Conservation (phyloP, 2,329 filamentous ascomycete genomes). For the Cadophora malorum region DNA sequence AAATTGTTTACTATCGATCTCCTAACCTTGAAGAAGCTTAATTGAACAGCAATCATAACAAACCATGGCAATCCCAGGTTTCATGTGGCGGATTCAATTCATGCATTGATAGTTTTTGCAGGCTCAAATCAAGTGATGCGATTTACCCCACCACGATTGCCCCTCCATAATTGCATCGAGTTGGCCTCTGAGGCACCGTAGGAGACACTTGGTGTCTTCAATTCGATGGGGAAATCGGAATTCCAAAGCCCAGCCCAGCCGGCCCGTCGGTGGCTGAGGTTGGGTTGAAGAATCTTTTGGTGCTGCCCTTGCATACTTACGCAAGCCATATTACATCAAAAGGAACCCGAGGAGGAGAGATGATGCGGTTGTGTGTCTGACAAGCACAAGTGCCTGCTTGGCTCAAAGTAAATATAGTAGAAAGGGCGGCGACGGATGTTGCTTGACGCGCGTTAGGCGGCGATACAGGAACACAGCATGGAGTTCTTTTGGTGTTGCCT, state of each 20-base stretch:
- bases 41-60: slow-evolving; percentile 29
- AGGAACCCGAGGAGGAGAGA: background rate
- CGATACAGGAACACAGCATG: slow-evolving; percentile 24
- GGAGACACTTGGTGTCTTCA: slow-evolving; percentile 27
- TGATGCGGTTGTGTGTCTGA: slow-evolving; percentile 17
- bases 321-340: slow-evolving; percentile 28
- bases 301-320: slow-evolving; percentile 36
- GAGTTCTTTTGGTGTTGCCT: slow-evolving; percentile 29
- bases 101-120: slow-evolving; percentile 27
- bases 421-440: slow-evolving; percentile 14
- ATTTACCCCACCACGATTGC: slow-evolving; percentile 38
- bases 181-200: slow-evolving; percentile 30
- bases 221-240: background rate
- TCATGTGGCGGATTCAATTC: slow-evolving; percentile 24
- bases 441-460: slow-evolving; percentile 36
- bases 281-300: slow-evolving; percentile 23
- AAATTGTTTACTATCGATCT: background rate
- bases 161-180: slow-evolving; percentile 35
- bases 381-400: slow-evolving; percentile 34
- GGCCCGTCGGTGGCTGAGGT: slow-evolving; percentile 24
- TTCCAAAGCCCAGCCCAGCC: slow-evolving; percentile 11
- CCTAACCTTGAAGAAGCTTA: slow-evolving; percentile 31
- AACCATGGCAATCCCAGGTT: slow-evolving; percentile 21
- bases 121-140: slow-evolving; percentile 27
- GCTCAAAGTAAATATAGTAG: slow-evolving; percentile 26